Conservation (phyloP, 345 rosid species). For the Odontarrhena argentea region DNA sequence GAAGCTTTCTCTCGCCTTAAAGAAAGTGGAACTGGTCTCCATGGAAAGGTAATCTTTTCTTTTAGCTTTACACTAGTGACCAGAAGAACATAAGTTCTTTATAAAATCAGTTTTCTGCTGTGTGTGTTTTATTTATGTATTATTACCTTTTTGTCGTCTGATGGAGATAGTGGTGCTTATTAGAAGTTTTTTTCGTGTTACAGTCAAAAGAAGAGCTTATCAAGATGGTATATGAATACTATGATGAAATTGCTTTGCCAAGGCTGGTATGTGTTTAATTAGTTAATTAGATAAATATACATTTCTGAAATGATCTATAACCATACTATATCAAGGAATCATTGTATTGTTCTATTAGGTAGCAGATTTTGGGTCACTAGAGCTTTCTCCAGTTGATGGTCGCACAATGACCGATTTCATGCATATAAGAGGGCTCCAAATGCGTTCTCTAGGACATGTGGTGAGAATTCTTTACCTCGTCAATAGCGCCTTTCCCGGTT, state of each 20-base stretch:
- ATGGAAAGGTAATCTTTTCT: conserved; percentile 68
- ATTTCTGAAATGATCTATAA: conserved; percentile 34
- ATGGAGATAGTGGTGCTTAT: conserved; percentile 25
- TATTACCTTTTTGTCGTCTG: not conserved
- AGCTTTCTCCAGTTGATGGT: conserved; percentile 98
- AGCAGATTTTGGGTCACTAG: conserved; percentile 92
- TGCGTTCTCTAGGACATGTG: conserved; percentile 85
- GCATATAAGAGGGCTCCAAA: conserved; percentile 95
- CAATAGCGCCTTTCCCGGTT: conserved; percentile 12
- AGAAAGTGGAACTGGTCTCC: conserved; percentile 89
- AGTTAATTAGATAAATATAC: conserved; percentile 5
- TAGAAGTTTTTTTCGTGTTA: conserved; percentile 24
- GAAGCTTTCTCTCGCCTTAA: conserved; percentile 73
- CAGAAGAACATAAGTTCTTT: not conserved
- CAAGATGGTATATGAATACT: conserved; percentile 74
- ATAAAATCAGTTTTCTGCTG: conserved; percentile 8
- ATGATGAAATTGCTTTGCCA: conserved; percentile 90
- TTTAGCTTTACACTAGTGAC: conserved; percentile 3
- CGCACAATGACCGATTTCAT: conserved; percentile 94
- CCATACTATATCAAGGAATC: conserved; percentile 17
- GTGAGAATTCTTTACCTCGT: conserved; percentile 48
- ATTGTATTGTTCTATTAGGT: conserved; percentile 53
- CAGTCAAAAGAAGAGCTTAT: conserved; percentile 81
- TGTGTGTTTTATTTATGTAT: not conserved
- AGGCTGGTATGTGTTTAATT: conserved; percentile 68